These are phyloP conservation scores for Scleroderma citrinum DNA, from an alignment of 768 basidiomycete species.

Conservation along the genomic window DNA sequence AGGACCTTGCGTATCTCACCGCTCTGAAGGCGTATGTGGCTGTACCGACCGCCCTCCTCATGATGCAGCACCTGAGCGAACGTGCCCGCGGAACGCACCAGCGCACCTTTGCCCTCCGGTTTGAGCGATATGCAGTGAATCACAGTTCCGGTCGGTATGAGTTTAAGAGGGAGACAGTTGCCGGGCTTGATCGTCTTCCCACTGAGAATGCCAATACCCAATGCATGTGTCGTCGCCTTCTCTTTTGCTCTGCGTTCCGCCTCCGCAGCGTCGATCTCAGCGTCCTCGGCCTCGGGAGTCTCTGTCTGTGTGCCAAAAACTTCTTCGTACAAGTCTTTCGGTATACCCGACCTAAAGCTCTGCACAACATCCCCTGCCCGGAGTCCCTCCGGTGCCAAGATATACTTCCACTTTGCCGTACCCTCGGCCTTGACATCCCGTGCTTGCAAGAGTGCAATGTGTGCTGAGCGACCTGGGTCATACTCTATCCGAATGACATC, in stretches of 20 bases:
- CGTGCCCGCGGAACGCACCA: constrained; percentile 87
- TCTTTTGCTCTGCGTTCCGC: constrained; percentile 19
- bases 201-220: constrained; percentile 82
- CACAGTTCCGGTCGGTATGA: constrained; percentile 88
- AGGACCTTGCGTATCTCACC: constrained; percentile 89
- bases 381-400: constrained; percentile 86
- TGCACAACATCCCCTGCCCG: constrained; percentile 84
- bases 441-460: constrained; percentile 84
- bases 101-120: constrained; percentile 68
- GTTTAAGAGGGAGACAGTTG: constrained; percentile 85
- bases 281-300: neutral
- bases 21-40: constrained; percentile 80
- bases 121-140: constrained; percentile 82
- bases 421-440: constrained; percentile 50
- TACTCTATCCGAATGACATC: constrained; percentile 95
- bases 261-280: constrained; percentile 14
- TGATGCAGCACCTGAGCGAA: constrained; percentile 79
- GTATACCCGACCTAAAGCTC: constrained; percentile 80
- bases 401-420: constrained; percentile 73
- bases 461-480: constrained; percentile 89
- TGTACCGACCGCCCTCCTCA: constrained; percentile 64
- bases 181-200: constrained; percentile 81
- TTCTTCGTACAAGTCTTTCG: constrained; percentile 56
- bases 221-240: constrained; percentile 45
- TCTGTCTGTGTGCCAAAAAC: constrained; percentile 22